Percentiles rank a stretch among this genome's conserved stretches.
Conservation (phyloP, 2,329 filamentous ascomycete genomes). For the Colletotrichum sidae region DNA sequence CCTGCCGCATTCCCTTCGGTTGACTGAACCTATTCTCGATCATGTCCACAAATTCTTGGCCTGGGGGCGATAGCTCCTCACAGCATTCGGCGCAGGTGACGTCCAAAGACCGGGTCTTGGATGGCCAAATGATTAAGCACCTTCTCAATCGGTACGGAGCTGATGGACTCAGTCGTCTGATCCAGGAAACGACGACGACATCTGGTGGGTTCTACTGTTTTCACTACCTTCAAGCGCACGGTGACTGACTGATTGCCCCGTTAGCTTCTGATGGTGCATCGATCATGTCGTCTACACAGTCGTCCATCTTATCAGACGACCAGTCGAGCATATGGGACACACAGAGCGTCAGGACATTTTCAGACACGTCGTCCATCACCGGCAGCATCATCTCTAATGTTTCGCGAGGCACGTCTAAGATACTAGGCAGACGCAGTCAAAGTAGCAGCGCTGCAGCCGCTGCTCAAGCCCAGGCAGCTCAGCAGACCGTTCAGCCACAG, state of each 20-base stretch:
- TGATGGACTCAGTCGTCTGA: conserved; percentile 47
- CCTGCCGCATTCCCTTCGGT: background rate
- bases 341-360: conserved; percentile 50
- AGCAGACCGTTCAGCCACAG: conserved; percentile 22
- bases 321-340: conserved; percentile 51
- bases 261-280: conserved; percentile 46
- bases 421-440: conserved; percentile 44
- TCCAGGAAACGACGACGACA: conserved; percentile 45
- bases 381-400: conserved; percentile 55
- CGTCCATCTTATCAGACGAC: conserved; percentile 50
- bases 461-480: conserved; percentile 31
- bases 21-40: conserved; percentile 17
- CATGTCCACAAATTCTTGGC: conserved; percentile 45
- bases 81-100: conserved; percentile 36
- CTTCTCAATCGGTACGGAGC: conserved; percentile 48
- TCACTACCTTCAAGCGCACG: background rate
- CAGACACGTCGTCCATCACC: conserved; percentile 53
- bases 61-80: conserved; percentile 46
- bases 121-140: conserved; percentile 50
- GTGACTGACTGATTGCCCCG: conserved; percentile 3
- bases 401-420: conserved; percentile 50
- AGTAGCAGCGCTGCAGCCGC: conserved; percentile 35
- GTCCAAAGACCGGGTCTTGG: conserved; percentile 41
- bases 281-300: conserved; percentile 49
- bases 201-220: conserved; percentile 43